Conservation (phyloP, 139 green algal species). For the Chlamydomonas incerta region DNA sequence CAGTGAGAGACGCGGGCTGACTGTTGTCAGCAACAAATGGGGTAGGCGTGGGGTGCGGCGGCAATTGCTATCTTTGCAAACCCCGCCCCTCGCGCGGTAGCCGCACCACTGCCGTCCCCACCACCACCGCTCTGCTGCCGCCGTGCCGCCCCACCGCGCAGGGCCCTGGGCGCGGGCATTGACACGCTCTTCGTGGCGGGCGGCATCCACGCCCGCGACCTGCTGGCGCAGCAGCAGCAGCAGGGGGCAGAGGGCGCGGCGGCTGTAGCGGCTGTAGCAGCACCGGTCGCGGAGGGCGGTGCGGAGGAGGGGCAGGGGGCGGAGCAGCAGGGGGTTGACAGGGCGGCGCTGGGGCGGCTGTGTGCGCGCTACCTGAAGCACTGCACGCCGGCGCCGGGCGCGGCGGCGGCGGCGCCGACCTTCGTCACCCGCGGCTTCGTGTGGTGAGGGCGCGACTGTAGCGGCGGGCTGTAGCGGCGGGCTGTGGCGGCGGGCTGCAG, state of each 20-base stretch:
- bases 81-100: neutral
- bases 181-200: slow-evolving; percentile 79
- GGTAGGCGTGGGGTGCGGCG: too few species aligned
- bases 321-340: neutral
- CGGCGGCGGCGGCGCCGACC: neutral
- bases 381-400: neutral
- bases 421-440: neutral
- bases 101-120: neutral
- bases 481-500: too few species aligned
- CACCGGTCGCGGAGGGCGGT: too few species aligned
- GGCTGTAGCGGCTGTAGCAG: neutral
- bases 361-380: neutral
- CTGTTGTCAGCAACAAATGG: too few species aligned
- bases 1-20: too few species aligned
- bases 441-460: too few species aligned
- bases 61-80: neutral
- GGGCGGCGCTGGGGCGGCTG: neutral
- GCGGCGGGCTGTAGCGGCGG: too few species aligned
- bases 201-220: slow-evolving; percentile 77
- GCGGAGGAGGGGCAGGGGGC: neutral
- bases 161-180: slow-evolving; percentile 49
- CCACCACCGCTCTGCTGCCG: neutral
- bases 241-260: neutral
- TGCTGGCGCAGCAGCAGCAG: slow-evolving; percentile 15
- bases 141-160: too few species aligned